Percentiles rank a stretch among this genome's conserved stretches.
phyloP scores from a whole-genome alignment of 1,284 basidiomycete species.

The Leccinum fallax region DNA sequence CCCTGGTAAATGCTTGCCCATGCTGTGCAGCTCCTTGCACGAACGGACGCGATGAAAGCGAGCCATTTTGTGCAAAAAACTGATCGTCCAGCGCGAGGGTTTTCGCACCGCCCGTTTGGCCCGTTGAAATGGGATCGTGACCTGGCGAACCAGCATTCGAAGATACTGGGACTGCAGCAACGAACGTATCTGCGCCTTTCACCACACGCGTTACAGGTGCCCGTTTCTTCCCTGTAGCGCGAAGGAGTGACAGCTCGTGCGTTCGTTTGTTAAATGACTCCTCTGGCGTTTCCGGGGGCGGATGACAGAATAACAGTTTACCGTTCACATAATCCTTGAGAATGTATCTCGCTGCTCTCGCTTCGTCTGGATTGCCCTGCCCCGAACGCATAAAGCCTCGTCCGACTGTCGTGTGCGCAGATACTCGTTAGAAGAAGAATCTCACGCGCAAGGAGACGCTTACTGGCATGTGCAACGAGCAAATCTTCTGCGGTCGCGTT shows the following conservation, averaged over 20 bases:
- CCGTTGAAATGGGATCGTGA: slow-evolving; percentile 21
- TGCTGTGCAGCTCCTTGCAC: slow-evolving; percentile 62
- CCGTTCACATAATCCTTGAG: slow-evolving; percentile 99
- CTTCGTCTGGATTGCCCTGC: slow-evolving; percentile 97
- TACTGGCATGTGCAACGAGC: slow-evolving; percentile 88
- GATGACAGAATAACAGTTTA: slow-evolving; percentile 88
- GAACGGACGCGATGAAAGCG: slow-evolving; percentile 61
- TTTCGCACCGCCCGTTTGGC: slow-evolving; percentile 48
- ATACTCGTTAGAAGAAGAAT: slow-evolving; percentile 12
- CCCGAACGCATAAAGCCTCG: slow-evolving; percentile 92
- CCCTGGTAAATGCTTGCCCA: slow-evolving; percentile 65
- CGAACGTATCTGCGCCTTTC: slow-evolving; percentile 82
- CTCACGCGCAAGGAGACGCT: slow-evolving; percentile 37
- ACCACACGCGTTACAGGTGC: slow-evolving; percentile 85
- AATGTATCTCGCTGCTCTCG: slow-evolving; percentile 89
- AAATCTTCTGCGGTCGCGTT: slow-evolving; percentile 82
- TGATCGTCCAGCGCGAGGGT: slow-evolving; percentile 76
- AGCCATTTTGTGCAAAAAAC: slow-evolving; percentile 72
- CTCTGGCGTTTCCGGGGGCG: slow-evolving; percentile 74
- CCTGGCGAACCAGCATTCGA: slow-evolving; percentile 24
- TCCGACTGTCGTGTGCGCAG: slow-evolving; percentile 60
- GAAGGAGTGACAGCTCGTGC: slow-evolving; percentile 62
- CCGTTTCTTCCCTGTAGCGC: slow-evolving; percentile 73
- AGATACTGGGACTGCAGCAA: slow-evolving; percentile 35
- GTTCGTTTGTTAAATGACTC: slow-evolving; percentile 81